Evolutionary conservation across 345 rosid species (phyloP), one percentile per base, ranked within the genome.

Genomic region (Mallotus nudiflorus): DNA sequence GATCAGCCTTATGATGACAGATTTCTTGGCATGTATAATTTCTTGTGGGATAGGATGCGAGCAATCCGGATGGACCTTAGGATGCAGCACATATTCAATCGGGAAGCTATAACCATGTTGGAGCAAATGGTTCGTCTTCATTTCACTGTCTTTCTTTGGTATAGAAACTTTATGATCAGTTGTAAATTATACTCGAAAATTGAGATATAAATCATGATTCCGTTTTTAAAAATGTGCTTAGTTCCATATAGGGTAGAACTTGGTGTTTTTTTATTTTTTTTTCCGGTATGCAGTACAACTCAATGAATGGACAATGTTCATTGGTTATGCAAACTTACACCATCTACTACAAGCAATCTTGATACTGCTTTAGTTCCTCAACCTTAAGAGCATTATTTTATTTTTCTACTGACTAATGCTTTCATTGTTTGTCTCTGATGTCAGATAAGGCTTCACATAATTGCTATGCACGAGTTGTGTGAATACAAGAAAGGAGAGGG

Each of bases 1-100:
- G 91, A 90, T 83, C 92, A 83, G 76, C 93, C 92, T 65, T 92
- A 90, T 63, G 85, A 87, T 76, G 86, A 87, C 66, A 78, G 84
- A 65, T 89, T 95, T 82, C 94, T 95, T 64, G 88, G 94, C 85
- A 77, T 85, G 73, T 92, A 92, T 72, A 95, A 95, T 79, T 95
- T 95, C 73, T 79, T 95, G 63, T 95, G 99, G 99, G 99, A 95
- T 82, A 86, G 99, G 80, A 92, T 95, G 98, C 87, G 99, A 81
- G 97, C 98, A 57, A 82, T 92, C 62, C 86, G 98, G 59, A 90
- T 95, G 97, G 99, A 95, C 75, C 85, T 95, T 73, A 77, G 99
- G 80, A 95, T 92, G 98, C 98, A 92, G 70, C 99, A 95, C 75
- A 92, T 92, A 65, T 95, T 95, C 74, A 86, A 88, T 77, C 73